These are phyloP conservation scores for Suhomyces yuchorum DNA, from an alignment of 1,139 yeast species.

Conservation along the genomic window DNA sequence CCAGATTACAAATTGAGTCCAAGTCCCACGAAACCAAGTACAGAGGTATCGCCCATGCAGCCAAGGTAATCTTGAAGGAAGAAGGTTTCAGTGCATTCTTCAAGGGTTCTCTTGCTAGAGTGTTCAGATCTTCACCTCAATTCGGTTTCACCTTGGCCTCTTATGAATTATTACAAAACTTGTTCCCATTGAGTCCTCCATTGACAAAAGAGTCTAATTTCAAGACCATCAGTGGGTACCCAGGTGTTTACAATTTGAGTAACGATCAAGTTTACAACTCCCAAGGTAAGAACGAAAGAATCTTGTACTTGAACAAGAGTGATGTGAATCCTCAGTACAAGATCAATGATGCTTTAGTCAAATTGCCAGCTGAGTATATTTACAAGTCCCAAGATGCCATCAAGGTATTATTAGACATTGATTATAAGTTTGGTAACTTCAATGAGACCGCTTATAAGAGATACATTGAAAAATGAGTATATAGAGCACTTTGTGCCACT, in stretches of 20 bases:
- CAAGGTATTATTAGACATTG: conserved; percentile 62
- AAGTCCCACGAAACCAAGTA: conserved; percentile 77
- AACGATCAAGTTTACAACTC: conserved; percentile 49
- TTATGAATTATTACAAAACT: conserved; percentile 72
- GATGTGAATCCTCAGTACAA: conserved; percentile 17
- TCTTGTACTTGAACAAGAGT: conserved; percentile 39
- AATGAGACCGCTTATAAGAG: conserved; percentile 52
- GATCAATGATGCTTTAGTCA: conserved; percentile 41
- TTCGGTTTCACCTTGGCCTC: conserved; percentile 97
- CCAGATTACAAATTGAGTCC: conserved; percentile 87
- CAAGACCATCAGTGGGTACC: conserved; percentile 49
- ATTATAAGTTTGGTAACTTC: conserved; percentile 62
- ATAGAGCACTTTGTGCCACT: conserved; percentile 1
- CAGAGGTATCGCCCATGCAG: conserved; percentile 76
- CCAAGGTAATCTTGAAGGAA: conserved; percentile 68
- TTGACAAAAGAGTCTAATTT: conserved; percentile 48
- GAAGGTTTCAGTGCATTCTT: conserved; percentile 82
- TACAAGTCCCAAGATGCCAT: conserved; percentile 65
- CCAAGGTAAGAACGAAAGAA: conserved; percentile 37
- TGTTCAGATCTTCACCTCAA: conserved; percentile 94
- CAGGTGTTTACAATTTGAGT: conserved; percentile 50
- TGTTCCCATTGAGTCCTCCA: conserved; percentile 51
- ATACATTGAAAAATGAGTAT: conserved; percentile 39
- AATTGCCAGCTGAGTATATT: conserved; percentile 52
- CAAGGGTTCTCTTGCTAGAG: conserved; percentile 96